These are phyloP conservation scores for Graphilbum fragrans DNA, from an alignment of 2,329 filamentous ascomycete genomes.

Conservation along the genomic window DNA sequence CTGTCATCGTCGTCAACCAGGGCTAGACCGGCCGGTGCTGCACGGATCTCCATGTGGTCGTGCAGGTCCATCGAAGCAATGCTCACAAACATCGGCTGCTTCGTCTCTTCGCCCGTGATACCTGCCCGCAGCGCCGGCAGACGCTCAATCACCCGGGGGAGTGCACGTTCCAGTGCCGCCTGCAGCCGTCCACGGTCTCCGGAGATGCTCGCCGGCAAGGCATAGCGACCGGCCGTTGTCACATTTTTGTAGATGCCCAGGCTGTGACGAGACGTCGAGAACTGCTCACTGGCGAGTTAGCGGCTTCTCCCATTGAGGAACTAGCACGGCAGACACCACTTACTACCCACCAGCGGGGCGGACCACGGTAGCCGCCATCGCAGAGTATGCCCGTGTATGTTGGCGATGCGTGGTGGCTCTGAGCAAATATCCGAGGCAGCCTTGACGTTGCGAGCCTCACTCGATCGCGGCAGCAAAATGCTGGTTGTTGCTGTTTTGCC, in stretches of 20 bases:
- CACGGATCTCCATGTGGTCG: conserved; percentile 26
- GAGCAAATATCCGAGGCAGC: too few species aligned
- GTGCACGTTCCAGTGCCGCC: conserved; percentile 21
- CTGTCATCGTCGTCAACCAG: conserved; percentile 2
- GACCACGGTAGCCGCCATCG: too few species aligned
- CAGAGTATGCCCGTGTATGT: too few species aligned
- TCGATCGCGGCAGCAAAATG: too few species aligned
- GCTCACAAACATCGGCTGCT: conserved; percentile 28
- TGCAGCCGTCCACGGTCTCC: conserved; percentile 7
- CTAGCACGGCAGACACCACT: too few species aligned
- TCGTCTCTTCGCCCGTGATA: conserved; percentile 31
- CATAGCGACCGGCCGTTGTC: conserved; percentile 31
- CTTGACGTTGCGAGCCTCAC: too few species aligned
- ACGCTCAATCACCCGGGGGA: conserved; percentile 26
- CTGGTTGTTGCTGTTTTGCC: too few species aligned
- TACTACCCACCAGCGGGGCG: too few species aligned
- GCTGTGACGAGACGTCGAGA: conserved; percentile 31
- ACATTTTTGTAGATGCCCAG: conserved; percentile 36
- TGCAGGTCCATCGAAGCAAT: conserved; percentile 28
- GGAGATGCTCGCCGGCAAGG: conserved; percentile 2
- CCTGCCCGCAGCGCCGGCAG: conserved; percentile 36
- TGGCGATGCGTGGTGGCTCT: too few species aligned
- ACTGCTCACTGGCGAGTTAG: conserved; percentile 12
- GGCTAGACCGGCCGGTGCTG: conserved; percentile 4
- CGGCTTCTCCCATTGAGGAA: too few species aligned